Evolutionary conservation across 1,284 basidiomycete genomes (phyloP).

Genomic region (Albatrellus sp.): DNA sequence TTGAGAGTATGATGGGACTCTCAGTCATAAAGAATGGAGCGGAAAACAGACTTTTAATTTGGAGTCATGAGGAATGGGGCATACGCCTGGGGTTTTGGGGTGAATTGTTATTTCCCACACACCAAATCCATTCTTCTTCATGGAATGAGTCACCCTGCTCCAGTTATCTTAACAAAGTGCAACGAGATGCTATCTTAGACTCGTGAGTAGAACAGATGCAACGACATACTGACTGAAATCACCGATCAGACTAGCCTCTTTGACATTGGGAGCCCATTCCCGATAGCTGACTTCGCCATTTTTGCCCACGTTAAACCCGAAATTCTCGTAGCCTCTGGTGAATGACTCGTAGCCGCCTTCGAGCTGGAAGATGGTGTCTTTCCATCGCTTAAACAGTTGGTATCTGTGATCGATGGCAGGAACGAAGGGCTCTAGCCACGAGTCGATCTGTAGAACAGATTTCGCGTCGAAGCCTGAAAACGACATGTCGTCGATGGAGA

Average conservation of each 20-base stretch:
- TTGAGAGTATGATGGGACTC: background rate
- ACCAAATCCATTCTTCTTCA: constrained; percentile 83
- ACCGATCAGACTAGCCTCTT: constrained; percentile 77
- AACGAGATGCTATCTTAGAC: background rate
- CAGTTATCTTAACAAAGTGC: constrained; percentile 55
- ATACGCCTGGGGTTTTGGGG: constrained; percentile 54
- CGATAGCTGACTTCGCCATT: constrained; percentile 73
- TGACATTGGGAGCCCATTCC: constrained; percentile 93
- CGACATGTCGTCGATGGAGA: background rate
- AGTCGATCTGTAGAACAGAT: constrained; percentile 48
- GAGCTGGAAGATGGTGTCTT: constrained; percentile 54
- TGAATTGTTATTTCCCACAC: constrained; percentile 86
- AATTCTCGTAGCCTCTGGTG: constrained; percentile 76
- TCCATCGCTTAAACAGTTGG: constrained; percentile 62
- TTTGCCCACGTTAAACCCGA: constrained; percentile 68
- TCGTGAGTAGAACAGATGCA: background rate
- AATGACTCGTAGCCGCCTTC: constrained; percentile 90
- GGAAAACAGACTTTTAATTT: constrained; percentile 68
- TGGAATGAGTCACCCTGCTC: constrained; percentile 74
- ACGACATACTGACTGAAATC: constrained; percentile 76
- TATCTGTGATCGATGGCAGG: constrained; percentile 64
- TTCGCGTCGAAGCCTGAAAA: constrained; percentile 30
- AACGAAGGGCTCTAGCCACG: constrained; percentile 68
- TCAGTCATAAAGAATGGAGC: background rate
- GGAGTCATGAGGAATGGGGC: constrained; percentile 87